Evolutionary conservation across 129 eudicot genomes (phyloP), one percentile per base, ranked within the genome.

Genomic region (sunflower (Helianthus annuus)): DNA sequence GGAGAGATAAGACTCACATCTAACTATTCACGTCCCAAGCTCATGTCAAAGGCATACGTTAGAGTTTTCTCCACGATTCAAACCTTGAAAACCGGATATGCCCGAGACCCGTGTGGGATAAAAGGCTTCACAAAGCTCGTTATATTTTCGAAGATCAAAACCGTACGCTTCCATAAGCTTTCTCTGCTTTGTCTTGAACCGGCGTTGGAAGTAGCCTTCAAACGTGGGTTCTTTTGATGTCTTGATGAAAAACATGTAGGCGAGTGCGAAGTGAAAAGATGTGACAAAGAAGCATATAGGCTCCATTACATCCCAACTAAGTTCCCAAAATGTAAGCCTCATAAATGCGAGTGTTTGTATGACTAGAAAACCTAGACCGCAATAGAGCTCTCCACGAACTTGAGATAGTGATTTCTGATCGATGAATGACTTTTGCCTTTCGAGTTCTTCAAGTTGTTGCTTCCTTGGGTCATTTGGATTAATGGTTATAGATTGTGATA

Each of bases 241-340:
- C 58, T 79, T 80, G 3, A 92, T 70, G 80, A 88, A 92, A 57
- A 92, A 92, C 5, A 67, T 78, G 71, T 92, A 92, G 2, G 94
- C 96, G n/a, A 88, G 77, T 0, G 76, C 86, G 29, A 89, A 88
- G 79, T 92, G 88, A 46, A 88, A 66, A 1, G 97, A 92, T 15
- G 97, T 81, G 16, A 79, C 84, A 67, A 88, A 92, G 82, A 92
- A 92, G 62, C 96, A 92, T 42, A 92, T 83, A 58, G 97, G 97
- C 84, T 92, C 97, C 97, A 92, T 92, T 66, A 92, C 96, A 57
- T 92, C 96, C 97, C 97, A 92, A 71, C 79, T 76, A 4, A 92
- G 86, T 60, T 92, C 97, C 94, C 96, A 92, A 64, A 86, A 92
- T 0, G 94, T 92, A 2, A 89, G 84, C 85, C 96, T 92, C 88